Base-by-base conservation (phyloP, 768 basidiomycete species). In the Leucocoprinus sp. region DNA sequence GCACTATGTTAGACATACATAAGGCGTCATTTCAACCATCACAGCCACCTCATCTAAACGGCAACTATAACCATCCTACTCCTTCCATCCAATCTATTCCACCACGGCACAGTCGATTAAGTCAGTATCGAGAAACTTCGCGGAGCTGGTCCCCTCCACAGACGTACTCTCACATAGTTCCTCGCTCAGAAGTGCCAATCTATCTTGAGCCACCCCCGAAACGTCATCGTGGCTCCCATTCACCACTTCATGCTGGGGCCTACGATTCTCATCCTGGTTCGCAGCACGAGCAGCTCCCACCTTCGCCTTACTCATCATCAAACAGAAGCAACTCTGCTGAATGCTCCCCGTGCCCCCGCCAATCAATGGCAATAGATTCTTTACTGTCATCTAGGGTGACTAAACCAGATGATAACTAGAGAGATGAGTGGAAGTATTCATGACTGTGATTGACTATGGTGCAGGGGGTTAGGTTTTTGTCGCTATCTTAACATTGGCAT, bases 351-450 rank as follows among this genome's bases (percentile, higher is more conserved):
- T 75, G 80, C 38, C 79, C 83, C 43, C 70, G 80, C 45, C 76
- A 76, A 12, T 80, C 82, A 28, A 89, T 89, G 86, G 79, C 83
- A 35, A 88, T 90, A 54, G 84, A 82, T 21, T 84, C 84, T 1
- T 63, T 90, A 23, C 70, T 87, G 18, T 76, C 80, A 15, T 49
- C 67, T 55, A 54, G 74, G 42, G 57, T n/a, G n/a, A n/a, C n/a
- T n/a, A n/a, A n/a, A n/a, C n/a, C n/a, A n/a, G n/a, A n/a, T n/a
- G n/a, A n/a, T 70, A 43, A 63, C 60, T 51, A 60, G 64, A 57
- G 69, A 69, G 34, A 53, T 58, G 37, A 64, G 62, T 42, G 62
- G 61, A 21, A 66, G 68, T 42, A 57, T 49, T 42, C 54, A 52
- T 45, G 59, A 59, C 29, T 57, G 60, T 24, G 62, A 63, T 48